Conservation (phyloP, 805 yeast genomes). For the Wickerhamomyces pijperi region DNA sequence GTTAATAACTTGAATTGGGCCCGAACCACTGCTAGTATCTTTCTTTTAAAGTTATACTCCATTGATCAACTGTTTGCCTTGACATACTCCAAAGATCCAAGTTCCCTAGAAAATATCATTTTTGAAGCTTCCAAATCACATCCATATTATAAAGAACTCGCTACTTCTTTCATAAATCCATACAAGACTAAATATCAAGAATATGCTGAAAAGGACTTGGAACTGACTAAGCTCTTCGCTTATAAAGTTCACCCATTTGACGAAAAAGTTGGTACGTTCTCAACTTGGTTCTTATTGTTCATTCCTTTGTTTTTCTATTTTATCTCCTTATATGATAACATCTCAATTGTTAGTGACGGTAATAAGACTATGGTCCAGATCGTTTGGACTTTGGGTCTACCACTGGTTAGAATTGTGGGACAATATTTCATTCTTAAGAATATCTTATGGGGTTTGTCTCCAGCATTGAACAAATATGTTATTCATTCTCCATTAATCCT, state of each 20-base stretch:
- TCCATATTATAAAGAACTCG: background rate
- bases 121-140: background rate
- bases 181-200: background rate
- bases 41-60: background rate
- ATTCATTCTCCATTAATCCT: background rate
- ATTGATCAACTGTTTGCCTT: background rate
- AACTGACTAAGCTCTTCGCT: background rate
- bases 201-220: background rate
- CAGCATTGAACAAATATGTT: background rate
- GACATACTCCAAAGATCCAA: background rate
- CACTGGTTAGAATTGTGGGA: background rate
- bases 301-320: background rate
- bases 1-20: background rate
- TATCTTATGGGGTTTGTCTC: background rate
- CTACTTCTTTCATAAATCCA: background rate
- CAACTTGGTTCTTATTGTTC: background rate
- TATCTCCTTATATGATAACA: background rate
- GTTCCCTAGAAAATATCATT: background rate
- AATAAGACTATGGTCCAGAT: background rate
- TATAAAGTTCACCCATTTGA: background rate
- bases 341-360: background rate
- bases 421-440: background rate
- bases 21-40: background rate
- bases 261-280: background rate
- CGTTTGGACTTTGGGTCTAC: background rate